A percentile compares a stretch with the other conserved stretches of the same genome.
phyloP scores from a whole-genome alignment of 1,284 basidiomycete genomes.

The Leccinum griseonigrum region DNA sequence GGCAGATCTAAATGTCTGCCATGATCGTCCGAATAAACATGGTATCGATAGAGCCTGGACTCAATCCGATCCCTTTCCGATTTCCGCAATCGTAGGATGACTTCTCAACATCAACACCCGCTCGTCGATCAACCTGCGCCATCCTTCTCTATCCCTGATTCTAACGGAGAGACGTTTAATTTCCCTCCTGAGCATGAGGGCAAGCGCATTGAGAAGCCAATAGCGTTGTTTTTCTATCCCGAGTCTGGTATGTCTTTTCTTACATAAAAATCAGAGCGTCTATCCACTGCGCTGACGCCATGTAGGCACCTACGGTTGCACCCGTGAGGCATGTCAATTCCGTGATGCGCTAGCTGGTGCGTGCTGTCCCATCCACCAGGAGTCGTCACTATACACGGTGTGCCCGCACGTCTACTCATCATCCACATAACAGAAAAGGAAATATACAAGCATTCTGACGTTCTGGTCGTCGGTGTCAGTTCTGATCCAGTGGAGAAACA shows the following conservation, averaged over 20 bases:
- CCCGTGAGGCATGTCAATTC: constrained; percentile 76
- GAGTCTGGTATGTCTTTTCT: constrained; percentile 43
- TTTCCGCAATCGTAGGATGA: constrained; percentile 28
- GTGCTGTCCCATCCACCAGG: constrained; percentile 16
- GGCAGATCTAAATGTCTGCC: not conserved
- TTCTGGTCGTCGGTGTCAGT: constrained; percentile 70
- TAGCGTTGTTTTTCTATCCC: constrained; percentile 76
- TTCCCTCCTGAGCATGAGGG: constrained; percentile 46
- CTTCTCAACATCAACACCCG: constrained; percentile 28
- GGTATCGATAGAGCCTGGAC: no score
- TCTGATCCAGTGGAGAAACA: constrained; percentile 68
- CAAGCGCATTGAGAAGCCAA: constrained; percentile 46
- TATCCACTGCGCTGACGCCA: not conserved
- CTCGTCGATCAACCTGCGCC: constrained; percentile 52
- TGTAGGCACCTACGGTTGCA: constrained; percentile 71
- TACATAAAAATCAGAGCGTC: not conserved
- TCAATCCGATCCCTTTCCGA: not conserved
- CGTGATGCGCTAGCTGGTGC: constrained; percentile 68
- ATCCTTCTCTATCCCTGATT: constrained; percentile 45
- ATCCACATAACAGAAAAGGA: constrained; percentile 48
- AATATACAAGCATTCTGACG: constrained; percentile 61
- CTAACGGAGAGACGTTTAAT: constrained; percentile 47
- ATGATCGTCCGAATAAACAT: no score
- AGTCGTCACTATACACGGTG: not conserved
- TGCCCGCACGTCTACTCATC: not conserved